Evolutionary conservation across 176 grass and related monocot species (phyloP).

Genomic region (Juncus effusus): DNA sequence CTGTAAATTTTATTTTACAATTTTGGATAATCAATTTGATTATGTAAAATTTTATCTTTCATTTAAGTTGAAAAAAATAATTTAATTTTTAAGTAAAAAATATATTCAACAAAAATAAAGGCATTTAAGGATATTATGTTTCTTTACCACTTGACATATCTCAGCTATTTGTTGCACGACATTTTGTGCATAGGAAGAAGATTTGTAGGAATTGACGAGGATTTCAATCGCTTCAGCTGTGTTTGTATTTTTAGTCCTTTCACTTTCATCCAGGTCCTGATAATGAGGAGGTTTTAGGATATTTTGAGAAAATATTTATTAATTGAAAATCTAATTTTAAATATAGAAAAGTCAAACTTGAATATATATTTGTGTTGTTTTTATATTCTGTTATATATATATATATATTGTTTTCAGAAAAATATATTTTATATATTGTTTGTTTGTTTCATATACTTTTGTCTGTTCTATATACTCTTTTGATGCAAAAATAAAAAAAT

Average conservation of each 20-base stretch:
- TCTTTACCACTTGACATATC: neutral
- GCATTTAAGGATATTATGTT: neutral
- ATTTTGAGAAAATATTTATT: neutral
- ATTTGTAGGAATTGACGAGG: slow-evolving; percentile 10
- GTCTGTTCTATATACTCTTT: too few relatives aligned
- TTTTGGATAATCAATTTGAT: too few relatives aligned
- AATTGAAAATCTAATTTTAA: neutral
- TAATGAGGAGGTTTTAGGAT: neutral
- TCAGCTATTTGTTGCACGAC: neutral
- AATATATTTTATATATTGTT: too few relatives aligned
- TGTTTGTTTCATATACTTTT: too few relatives aligned
- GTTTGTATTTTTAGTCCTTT: slow-evolving; percentile 12
- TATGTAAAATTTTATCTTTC: too few relatives aligned
- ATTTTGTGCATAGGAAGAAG: neutral
- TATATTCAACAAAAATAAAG: neutral
- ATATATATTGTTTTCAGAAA: too few relatives aligned
- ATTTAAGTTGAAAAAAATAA: too few relatives aligned
- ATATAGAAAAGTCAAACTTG: neutral
- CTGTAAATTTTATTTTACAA: too few relatives aligned
- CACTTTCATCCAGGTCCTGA: slow-evolving; percentile 46
- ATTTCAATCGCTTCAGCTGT: slow-evolving; percentile 9
- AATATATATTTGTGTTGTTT: neutral
- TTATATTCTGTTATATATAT: neutral
- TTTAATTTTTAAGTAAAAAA: too few relatives aligned
- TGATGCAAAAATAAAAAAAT: neutral